Conservation (phyloP, 306 rosid genomes). For the Datisca glomerata region DNA sequence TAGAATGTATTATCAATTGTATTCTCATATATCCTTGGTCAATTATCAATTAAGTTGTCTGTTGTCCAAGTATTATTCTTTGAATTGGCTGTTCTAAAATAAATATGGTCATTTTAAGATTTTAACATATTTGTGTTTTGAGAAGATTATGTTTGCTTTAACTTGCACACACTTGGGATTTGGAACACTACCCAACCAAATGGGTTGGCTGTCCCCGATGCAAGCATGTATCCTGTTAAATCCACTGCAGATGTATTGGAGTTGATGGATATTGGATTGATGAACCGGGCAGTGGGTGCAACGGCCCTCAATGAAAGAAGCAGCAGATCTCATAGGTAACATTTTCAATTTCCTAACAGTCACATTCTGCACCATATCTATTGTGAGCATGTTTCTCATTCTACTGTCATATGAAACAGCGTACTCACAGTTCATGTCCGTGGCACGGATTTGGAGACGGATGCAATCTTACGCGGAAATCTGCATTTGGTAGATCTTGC, state of each 20-base stretch:
- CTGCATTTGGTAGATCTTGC: slow-evolving; percentile 97
- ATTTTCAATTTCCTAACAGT: slow-evolving; percentile 9
- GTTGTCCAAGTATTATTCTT: background rate
- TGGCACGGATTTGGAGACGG: slow-evolving; percentile 80
- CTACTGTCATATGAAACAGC: slow-evolving; percentile 28
- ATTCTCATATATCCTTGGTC: no score
- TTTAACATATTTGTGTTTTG: background rate
- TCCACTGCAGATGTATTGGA: slow-evolving; percentile 74
- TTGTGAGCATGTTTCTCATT: slow-evolving; percentile 3
- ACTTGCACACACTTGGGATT: slow-evolving; percentile 99
- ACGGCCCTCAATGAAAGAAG: slow-evolving; percentile 95
- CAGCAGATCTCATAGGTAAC: slow-evolving; percentile 94
- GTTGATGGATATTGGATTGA: slow-evolving; percentile 66
- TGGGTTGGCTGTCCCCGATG: slow-evolving; percentile 98
- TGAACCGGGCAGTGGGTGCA: slow-evolving; percentile 82
- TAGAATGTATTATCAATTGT: no score
- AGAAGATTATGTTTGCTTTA: slow-evolving; percentile 39
- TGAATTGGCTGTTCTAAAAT: background rate
- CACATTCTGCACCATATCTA: slow-evolving; percentile 10
- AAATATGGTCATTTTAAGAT: background rate
- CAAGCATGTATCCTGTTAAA: slow-evolving; percentile 81
- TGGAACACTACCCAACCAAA: slow-evolving; percentile 91
- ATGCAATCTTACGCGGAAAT: slow-evolving; percentile 64
- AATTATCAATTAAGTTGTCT: background rate
- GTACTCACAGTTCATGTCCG: slow-evolving; percentile 94